These are phyloP conservation scores for Lonicera japonica DNA, from an alignment of 129 eudicot species.

Conservation along the genomic window DNA sequence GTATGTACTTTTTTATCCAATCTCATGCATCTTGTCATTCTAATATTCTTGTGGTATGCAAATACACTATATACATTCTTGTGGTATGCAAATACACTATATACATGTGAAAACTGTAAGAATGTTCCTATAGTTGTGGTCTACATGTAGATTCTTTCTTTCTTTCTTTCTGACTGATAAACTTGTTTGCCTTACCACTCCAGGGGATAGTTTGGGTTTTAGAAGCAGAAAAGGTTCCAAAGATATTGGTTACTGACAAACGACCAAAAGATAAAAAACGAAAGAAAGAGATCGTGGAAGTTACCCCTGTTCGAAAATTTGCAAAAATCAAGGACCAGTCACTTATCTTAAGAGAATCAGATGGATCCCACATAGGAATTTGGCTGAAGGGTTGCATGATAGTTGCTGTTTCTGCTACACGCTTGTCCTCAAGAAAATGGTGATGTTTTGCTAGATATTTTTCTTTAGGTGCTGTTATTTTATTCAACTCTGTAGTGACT, in stretches of 20 bases:
- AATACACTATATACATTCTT: not conserved
- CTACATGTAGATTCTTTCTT: not conserved
- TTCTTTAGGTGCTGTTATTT: constrained; percentile 9
- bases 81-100: not conserved
- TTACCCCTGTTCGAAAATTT: constrained; percentile 62
- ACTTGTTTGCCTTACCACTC: not conserved
- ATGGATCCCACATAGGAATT: constrained; percentile 48
- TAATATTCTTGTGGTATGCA: not conserved
- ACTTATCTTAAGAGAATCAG: constrained; percentile 54
- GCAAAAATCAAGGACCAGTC: constrained; percentile 69
- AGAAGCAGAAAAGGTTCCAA: constrained; percentile 66
- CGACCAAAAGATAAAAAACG: constrained; percentile 48
- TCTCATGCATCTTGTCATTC: not conserved
- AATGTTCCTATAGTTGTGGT: not conserved
- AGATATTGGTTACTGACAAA: constrained; percentile 38
- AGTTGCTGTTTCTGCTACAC: constrained; percentile 87
- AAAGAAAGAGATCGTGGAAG: constrained; percentile 64
- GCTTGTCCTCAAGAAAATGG: constrained; percentile 79
- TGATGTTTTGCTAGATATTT: constrained; percentile 21
- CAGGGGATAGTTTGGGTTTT: constrained; percentile 87
- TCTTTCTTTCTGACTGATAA: not conserved
- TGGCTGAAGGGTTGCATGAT: constrained; percentile 56
- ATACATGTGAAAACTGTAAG: not conserved
- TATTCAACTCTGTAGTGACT: not conserved
- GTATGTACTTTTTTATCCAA: not conserved